Percentiles rank a stretch among this genome's conserved stretches.
phyloP scores from a whole-genome alignment of 2,329 filamentous ascomycete species.

The Fusarium irregulare region DNA sequence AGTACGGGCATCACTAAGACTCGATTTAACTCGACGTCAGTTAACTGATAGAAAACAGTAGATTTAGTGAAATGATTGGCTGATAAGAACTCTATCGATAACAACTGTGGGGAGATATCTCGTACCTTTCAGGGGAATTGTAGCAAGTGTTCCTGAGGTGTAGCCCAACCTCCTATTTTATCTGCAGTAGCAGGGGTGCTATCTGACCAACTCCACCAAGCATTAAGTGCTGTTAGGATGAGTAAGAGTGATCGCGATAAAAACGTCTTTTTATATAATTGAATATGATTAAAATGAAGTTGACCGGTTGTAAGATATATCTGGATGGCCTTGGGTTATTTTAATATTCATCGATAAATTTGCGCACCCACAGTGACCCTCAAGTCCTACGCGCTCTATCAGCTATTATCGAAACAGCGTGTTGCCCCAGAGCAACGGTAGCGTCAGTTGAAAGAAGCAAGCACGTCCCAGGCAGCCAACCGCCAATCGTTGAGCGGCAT shows the following conservation, averaged over 20 bases:
- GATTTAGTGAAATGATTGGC: not conserved
- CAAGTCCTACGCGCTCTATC: slow-evolving; percentile 30
- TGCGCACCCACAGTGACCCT: not conserved
- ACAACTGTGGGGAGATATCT: not conserved
- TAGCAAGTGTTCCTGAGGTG: slow-evolving; percentile 26
- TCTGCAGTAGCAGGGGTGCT: slow-evolving; percentile 8
- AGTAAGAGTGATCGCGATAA: not conserved
- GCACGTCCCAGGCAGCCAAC: slow-evolving; percentile 32
- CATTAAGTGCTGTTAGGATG: slow-evolving; percentile 50
- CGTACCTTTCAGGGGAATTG: slow-evolving; percentile 25
- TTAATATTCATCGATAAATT: too few species aligned
- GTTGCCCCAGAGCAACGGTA: slow-evolving; percentile 45
- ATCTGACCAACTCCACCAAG: slow-evolving; percentile 43
- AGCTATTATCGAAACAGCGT: slow-evolving; percentile 42
- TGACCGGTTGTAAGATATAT: fast-evolving
- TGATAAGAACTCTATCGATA: not conserved
- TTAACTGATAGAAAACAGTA: not conserved
- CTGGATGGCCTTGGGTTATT: not conserved
- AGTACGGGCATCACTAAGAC: not conserved
- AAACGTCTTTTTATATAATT: not conserved
- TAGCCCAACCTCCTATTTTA: slow-evolving; percentile 44
- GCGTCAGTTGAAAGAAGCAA: slow-evolving; percentile 35
- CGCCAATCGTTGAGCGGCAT: slow-evolving; percentile 21
- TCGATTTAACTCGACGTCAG: not conserved
- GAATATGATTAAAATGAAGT: not conserved